Conservation (phyloP, 2,329 filamentous ascomycete genomes). For the Shiraia bambusicola region DNA sequence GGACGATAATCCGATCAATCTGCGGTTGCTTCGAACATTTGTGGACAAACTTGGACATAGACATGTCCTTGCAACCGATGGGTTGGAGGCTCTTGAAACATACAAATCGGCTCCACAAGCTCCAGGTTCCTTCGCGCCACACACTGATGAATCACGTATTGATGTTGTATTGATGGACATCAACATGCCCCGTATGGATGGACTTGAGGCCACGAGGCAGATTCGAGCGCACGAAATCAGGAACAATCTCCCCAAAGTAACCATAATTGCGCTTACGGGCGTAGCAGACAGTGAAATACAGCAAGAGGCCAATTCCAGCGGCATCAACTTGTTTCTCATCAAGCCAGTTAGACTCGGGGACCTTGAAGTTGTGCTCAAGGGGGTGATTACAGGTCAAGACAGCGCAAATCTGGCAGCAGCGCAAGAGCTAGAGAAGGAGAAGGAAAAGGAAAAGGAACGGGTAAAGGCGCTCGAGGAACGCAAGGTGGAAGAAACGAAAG, state of each 20-base stretch:
- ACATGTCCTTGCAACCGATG: constrained; percentile 38
- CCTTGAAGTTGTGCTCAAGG: constrained; percentile 45
- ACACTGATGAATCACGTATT: constrained; percentile 15
- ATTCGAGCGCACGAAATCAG: constrained; percentile 51
- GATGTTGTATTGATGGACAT: constrained; percentile 42
- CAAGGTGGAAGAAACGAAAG: constrained; percentile 3
- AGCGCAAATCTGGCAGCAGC: constrained; percentile 21
- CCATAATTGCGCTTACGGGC: constrained; percentile 57
- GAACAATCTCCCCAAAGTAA: constrained; percentile 44
- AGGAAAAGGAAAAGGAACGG: not conserved
- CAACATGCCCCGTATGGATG: constrained; percentile 44
- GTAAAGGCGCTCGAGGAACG: not conserved
- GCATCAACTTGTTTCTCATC: constrained; percentile 58
- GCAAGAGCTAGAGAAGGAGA: constrained; percentile 11
- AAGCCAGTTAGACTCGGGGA: constrained; percentile 53
- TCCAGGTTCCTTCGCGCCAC: constrained; percentile 2
- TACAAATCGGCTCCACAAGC: constrained; percentile 25
- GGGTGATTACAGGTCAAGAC: constrained; percentile 34
- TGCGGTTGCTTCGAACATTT: constrained; percentile 40
- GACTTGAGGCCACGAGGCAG: constrained; percentile 43
- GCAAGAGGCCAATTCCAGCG: constrained; percentile 54
- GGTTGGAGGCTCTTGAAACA: constrained; percentile 39
- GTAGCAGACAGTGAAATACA: constrained; percentile 53
- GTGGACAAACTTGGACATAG: constrained; percentile 38
- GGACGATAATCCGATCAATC: constrained; percentile 46